Percentiles rank a stretch among this genome's conserved stretches.
These are phyloP conservation scores for Limtongozyma cylindracea DNA, from an alignment of 805 yeast genomes.

Conservation along the genomic window DNA sequence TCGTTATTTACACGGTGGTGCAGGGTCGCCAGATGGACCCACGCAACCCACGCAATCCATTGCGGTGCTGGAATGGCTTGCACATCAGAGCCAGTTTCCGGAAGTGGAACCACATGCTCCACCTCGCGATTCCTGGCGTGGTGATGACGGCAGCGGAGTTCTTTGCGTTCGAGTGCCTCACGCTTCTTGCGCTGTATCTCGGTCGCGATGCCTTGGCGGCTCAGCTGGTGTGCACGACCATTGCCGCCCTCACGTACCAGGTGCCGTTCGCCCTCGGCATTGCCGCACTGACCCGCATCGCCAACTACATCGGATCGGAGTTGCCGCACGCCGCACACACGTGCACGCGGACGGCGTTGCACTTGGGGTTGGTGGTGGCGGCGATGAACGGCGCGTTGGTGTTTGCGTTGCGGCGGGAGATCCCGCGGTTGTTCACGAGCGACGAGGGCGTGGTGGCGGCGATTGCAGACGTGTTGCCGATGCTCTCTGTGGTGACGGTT, in stretches of 20 bases:
- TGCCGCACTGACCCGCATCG: slow-evolving; percentile 31
- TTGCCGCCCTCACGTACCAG: slow-evolving; percentile 19
- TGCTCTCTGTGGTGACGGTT: slow-evolving; percentile 44
- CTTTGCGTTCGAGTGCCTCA: slow-evolving; percentile 28
- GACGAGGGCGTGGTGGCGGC: slow-evolving; percentile 28
- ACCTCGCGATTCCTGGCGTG: slow-evolving; percentile 30
- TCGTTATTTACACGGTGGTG: slow-evolving; percentile 11
- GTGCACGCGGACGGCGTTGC: slow-evolving; percentile 11
- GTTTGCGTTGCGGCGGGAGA: slow-evolving; percentile 8
- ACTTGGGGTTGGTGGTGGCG: slow-evolving; percentile 12
- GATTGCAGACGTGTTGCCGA: slow-evolving; percentile 27
- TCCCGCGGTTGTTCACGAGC: slow-evolving; percentile 24
- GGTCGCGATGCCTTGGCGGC: slow-evolving; percentile 29
- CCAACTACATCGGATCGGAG: slow-evolving; percentile 26
- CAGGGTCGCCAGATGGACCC: slow-evolving; percentile 13
- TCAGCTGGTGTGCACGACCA: slow-evolving; percentile 19
- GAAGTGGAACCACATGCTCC: no score
- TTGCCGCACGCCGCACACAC: slow-evolving; percentile 10
- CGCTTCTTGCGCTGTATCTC: slow-evolving; percentile 25
- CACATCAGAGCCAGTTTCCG: slow-evolving; percentile 12
- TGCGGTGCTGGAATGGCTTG: slow-evolving; percentile 20
- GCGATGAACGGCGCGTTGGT: slow-evolving; percentile 8
- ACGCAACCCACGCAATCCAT: slow-evolving; percentile 23
- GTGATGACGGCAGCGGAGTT: slow-evolving; percentile 37
- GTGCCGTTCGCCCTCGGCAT: slow-evolving; percentile 33